Evolutionary conservation across 148 eudicot species (phyloP).

Genomic region (Nyssa sinensis): DNA sequence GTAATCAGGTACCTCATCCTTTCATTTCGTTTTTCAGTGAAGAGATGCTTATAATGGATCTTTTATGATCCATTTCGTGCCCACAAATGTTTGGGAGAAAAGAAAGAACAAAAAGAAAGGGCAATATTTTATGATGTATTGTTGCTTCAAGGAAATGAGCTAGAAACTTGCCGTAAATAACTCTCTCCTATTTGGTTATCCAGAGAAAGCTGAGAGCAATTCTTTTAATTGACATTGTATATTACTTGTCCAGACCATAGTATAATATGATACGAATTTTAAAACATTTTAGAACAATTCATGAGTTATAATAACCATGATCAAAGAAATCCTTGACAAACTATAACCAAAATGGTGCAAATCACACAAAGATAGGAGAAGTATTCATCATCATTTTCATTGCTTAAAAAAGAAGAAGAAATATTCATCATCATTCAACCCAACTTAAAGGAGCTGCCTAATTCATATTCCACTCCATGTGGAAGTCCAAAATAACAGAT

Average conservation of each 20-base stretch:
- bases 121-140: neutral
- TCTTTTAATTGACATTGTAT: neutral
- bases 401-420: no score
- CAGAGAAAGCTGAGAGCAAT: neutral
- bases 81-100: neutral
- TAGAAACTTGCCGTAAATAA: neutral
- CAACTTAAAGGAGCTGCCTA: slow-evolving; percentile 4
- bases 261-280: no score
- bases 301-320: neutral
- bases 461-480: neutral
- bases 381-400: neutral
- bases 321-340: neutral
- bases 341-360: neutral
- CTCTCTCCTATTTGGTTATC: no score
- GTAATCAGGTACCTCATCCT: slow-evolving; percentile 60
- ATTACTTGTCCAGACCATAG: neutral
- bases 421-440: neutral
- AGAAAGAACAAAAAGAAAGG: neutral
- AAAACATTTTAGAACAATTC: neutral
- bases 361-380: neutral
- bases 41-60: neutral
- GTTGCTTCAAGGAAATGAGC: neutral
- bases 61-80: neutral
- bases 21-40: slow-evolving; percentile 1
- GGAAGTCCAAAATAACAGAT: neutral